Conservation (phyloP, 1,284 basidiomycete species). For the Ustilago tritici region DNA sequence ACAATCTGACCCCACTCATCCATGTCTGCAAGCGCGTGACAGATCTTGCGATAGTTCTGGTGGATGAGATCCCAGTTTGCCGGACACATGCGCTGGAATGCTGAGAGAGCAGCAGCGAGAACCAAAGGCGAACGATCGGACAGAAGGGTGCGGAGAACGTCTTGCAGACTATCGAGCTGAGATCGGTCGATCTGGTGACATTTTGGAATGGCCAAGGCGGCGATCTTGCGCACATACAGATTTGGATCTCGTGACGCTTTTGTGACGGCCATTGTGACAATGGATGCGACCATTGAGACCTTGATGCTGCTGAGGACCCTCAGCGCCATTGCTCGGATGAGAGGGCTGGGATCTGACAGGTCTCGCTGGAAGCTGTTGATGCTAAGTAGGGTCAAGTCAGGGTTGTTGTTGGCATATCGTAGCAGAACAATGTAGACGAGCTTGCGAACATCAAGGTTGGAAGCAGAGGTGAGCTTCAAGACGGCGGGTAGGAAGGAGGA, state of each 20-base stretch:
- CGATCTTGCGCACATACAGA: slow-evolving; percentile 91
- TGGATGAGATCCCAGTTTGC: slow-evolving; percentile 80
- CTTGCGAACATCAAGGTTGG: slow-evolving; percentile 87
- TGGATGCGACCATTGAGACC: slow-evolving; percentile 85
- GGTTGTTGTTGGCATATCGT: slow-evolving; percentile 79
- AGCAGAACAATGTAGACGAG: slow-evolving; percentile 97
- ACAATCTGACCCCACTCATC: slow-evolving; percentile 96
- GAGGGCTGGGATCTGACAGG: slow-evolving; percentile 87
- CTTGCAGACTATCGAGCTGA: slow-evolving; percentile 80
- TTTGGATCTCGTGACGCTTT: slow-evolving; percentile 90
- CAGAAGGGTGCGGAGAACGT: slow-evolving; percentile 81
- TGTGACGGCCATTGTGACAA: slow-evolving; percentile 88
- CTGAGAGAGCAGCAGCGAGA: slow-evolving; percentile 84
- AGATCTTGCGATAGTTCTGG: slow-evolving; percentile 86
- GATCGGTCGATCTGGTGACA: slow-evolving; percentile 75
- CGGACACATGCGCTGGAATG: slow-evolving; percentile 73
- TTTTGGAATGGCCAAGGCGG: slow-evolving; percentile 88
- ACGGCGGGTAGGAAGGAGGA: slow-evolving; percentile 76
- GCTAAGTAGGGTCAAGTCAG: slow-evolving; percentile 92
- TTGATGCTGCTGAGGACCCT: slow-evolving; percentile 92
- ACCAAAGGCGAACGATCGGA: slow-evolving; percentile 87
- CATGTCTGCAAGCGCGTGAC: slow-evolving; percentile 84
- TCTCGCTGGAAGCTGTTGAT: slow-evolving; percentile 99
- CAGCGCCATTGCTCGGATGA: slow-evolving; percentile 88
- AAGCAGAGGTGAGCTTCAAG: slow-evolving; percentile 67